Evolutionary conservation across 73 alveolate species (phyloP).

Genomic region (Paramecium sexaurelia): DNA sequence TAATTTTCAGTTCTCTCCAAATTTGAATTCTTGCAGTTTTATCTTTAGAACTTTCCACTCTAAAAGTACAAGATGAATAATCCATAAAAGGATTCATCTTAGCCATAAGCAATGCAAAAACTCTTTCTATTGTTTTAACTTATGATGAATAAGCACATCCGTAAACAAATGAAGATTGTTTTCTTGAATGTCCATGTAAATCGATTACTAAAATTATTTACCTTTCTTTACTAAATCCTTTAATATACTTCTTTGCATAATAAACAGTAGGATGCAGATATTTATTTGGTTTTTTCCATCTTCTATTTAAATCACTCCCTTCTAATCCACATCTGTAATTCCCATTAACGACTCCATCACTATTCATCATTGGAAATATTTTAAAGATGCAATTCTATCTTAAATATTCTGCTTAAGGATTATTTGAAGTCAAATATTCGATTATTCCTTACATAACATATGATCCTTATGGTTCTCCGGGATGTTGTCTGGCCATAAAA

Average conservation of each 20-base stretch:
- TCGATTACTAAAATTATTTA: constrained; percentile 84
- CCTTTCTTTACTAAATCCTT: constrained; percentile 84
- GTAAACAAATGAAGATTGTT: constrained; percentile 60
- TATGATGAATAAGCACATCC: constrained; percentile 64
- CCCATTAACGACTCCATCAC: constrained; percentile 89
- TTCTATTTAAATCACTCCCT: constrained; percentile 87
- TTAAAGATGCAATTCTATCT: constrained; percentile 84
- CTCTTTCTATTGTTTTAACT: constrained; percentile 70
- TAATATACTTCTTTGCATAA: constrained; percentile 85
- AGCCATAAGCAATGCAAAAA: constrained; percentile 76
- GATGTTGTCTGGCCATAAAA: constrained; percentile 84
- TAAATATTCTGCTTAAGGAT: constrained; percentile 83
- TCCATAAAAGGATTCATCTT: constrained; percentile 71
- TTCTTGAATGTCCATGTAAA: constrained; percentile 84
- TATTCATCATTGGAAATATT: constrained; percentile 87
- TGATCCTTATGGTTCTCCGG: constrained; percentile 91
- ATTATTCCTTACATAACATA: constrained; percentile 88
- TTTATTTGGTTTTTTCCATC: constrained; percentile 76
- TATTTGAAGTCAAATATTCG: constrained; percentile 82
- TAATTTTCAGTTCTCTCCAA: constrained; percentile 76
- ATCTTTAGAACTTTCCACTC: constrained; percentile 76
- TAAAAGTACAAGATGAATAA: constrained; percentile 75
- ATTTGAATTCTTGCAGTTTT: constrained; percentile 80
- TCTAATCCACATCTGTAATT: constrained; percentile 80
- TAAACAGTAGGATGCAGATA: constrained; percentile 90